These are phyloP conservation scores for Eucalyptus lansdowneana DNA, from an alignment of 345 rosid species.

Conservation along the genomic window DNA sequence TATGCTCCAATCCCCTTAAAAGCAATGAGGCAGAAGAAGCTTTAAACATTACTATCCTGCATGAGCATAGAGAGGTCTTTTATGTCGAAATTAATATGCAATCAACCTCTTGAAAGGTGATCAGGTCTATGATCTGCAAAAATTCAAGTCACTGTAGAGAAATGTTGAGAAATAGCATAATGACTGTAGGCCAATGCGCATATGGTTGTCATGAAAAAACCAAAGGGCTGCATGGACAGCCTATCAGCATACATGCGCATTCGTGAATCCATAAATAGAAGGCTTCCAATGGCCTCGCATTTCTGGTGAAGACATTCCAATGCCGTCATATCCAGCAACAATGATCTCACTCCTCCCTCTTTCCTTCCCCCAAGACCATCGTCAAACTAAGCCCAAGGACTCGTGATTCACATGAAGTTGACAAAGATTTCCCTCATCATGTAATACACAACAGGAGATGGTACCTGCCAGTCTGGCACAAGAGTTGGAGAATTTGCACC, in stretches of 20 bases:
- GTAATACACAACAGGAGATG: not conserved
- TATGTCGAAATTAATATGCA: not conserved
- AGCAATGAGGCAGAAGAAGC: not conserved
- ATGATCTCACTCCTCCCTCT: not conserved
- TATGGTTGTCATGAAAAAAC: not conserved
- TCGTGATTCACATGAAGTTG: not conserved
- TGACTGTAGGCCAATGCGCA: not conserved
- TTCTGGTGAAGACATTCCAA: not conserved
- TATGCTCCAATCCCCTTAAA: not conserved
- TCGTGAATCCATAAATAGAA: not conserved
- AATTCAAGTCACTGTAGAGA: not conserved
- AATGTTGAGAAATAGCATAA: not conserved
- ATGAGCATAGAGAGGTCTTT: not conserved
- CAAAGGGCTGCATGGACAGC: not conserved
- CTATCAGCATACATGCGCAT: not conserved
- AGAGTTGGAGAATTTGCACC: constrained; percentile 87
- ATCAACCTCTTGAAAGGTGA: not conserved
- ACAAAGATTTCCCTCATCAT: not conserved
- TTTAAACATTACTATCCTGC: not conserved
- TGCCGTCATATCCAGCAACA: not conserved
- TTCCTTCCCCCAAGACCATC: not conserved
- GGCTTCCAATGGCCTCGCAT: not conserved
- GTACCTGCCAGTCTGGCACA: constrained; percentile 96
- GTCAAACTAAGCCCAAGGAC: not conserved
- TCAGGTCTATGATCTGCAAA: not conserved